Percentiles rank a stretch among this genome's conserved stretches.
These are phyloP conservation scores for Heimioporus retisporus DNA, from an alignment of 1,284 basidiomycete genomes.

Conservation along the genomic window DNA sequence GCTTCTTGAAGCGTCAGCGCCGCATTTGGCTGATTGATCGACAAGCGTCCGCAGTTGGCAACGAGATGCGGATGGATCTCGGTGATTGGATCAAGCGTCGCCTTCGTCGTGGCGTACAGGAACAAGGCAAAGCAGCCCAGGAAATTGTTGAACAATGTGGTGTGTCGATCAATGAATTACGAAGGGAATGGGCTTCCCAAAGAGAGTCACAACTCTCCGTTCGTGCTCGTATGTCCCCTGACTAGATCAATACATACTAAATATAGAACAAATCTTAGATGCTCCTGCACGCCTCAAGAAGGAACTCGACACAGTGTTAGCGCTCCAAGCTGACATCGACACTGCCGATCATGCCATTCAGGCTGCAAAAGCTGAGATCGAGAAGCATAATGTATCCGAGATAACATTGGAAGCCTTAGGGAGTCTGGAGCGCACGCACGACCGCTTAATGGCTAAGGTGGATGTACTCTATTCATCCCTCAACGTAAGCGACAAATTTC, in stretches of 20 bases:
- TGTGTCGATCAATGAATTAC: constrained; percentile 24
- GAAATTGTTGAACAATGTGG: constrained; percentile 21
- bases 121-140: constrained; percentile 13
- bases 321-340: constrained; percentile 47
- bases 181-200: constrained; percentile 38
- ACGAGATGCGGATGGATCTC: constrained; percentile 31
- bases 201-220: neutral
- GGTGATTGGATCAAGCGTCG: constrained; percentile 41
- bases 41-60: constrained; percentile 30
- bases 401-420: constrained; percentile 20
- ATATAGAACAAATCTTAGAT: constrained; percentile 32
- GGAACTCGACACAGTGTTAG: constrained; percentile 48
- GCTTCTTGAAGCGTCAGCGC: constrained; percentile 27
- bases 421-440: constrained; percentile 29
- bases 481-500: constrained; percentile 46
- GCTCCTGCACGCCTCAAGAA: constrained; percentile 45
- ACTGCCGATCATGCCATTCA: constrained; percentile 34
- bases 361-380: neutral
- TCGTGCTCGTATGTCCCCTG: neutral
- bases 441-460: constrained; percentile 29
- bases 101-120: constrained; percentile 18
- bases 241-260: neutral
- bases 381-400: neutral
- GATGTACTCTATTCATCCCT: constrained; percentile 48
- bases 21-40: constrained; percentile 43